A percentile compares a stretch with the other conserved stretches of the same genome.
Conservation (phyloP, 495 filamentous ascomycete species). For the Hypoxylon perforatum region DNA sequence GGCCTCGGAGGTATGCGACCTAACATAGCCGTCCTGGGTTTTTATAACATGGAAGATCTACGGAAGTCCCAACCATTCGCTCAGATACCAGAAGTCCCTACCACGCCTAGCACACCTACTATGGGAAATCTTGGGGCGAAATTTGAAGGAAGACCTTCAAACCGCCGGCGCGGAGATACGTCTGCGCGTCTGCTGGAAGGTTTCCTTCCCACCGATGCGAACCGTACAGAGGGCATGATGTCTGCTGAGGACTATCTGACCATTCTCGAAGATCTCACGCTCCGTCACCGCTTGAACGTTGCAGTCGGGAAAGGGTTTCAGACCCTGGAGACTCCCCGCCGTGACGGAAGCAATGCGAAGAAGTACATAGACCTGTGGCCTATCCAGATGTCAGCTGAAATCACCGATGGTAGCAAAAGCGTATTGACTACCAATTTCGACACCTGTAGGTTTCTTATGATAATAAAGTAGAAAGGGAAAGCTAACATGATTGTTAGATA, state of each 20-base stretch:
- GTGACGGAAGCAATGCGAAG: constrained; percentile 68
- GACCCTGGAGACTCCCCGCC: constrained; percentile 73
- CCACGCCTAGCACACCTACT: constrained; percentile 27
- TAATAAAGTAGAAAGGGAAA: background rate
- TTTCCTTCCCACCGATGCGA: constrained; percentile 69
- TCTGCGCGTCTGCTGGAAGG: constrained; percentile 59
- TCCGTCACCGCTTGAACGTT: constrained; percentile 85
- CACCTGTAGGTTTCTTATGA: constrained; percentile 66
- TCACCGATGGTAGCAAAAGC: constrained; percentile 71
- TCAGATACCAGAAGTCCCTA: constrained; percentile 48
- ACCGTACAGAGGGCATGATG: constrained; percentile 70
- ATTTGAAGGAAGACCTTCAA: constrained; percentile 31
- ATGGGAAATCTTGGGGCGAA: constrained; percentile 34
- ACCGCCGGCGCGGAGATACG: constrained; percentile 55
- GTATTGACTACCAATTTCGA: constrained; percentile 91
- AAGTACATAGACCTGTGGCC: constrained; percentile 91
- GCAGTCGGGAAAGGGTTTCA: constrained; percentile 87
- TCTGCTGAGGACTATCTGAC: constrained; percentile 78
- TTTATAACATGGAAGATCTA: constrained; percentile 80
- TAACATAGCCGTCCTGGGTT: constrained; percentile 82
- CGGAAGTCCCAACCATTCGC: constrained; percentile 57
- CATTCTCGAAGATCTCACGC: constrained; percentile 82
- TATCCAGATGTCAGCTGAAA: constrained; percentile 84
- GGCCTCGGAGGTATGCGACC: constrained; percentile 92
- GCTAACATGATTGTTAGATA: constrained; percentile 59